Evolutionary conservation across 768 basidiomycete genomes (phyloP).

Genomic region (Lyophyllum decastes): DNA sequence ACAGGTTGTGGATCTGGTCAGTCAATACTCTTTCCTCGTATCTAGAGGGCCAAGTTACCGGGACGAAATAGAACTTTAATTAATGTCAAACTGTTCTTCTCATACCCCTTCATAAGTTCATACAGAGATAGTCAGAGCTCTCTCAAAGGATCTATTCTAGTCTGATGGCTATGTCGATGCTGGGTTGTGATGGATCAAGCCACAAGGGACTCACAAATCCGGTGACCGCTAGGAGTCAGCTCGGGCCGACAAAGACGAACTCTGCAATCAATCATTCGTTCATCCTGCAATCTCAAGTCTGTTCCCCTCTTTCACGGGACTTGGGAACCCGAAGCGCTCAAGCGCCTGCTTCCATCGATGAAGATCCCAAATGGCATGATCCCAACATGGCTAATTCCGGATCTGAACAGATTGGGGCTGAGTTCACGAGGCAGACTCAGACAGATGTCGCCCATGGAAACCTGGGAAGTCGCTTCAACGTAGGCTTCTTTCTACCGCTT

Average conservation of each 20-base stretch:
- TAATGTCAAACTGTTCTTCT: no score
- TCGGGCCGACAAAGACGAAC: conserved; percentile 1
- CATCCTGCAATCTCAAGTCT: not conserved
- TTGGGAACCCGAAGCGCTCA: conserved; percentile 3
- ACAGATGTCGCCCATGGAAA: conserved; percentile 18
- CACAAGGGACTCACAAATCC: not conserved
- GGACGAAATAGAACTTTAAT: not conserved
- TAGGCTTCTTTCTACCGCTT: conserved; percentile 1
- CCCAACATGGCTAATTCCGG: conserved; percentile 14
- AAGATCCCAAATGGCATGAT: conserved; percentile 9
- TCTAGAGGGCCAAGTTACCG: not conserved
- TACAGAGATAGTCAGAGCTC: not conserved
- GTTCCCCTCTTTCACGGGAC: not conserved
- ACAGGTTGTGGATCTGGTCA: not conserved
- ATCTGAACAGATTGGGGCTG: conserved; percentile 1
- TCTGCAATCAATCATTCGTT: conserved; percentile 4
- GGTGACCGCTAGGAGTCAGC: not conserved
- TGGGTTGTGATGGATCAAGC: not conserved
- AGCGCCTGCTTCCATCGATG: conserved; percentile 10
- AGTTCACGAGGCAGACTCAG: conserved; percentile 9
- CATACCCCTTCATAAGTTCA: no score
- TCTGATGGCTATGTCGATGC: conserved; percentile 10
- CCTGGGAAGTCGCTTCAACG: conserved; percentile 10
- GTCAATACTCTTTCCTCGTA: not conserved
- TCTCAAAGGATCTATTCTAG: not conserved